These are phyloP conservation scores for Vitis hybrid DNA, from an alignment of 177 flowering plant genomes.

Conservation along the genomic window DNA sequence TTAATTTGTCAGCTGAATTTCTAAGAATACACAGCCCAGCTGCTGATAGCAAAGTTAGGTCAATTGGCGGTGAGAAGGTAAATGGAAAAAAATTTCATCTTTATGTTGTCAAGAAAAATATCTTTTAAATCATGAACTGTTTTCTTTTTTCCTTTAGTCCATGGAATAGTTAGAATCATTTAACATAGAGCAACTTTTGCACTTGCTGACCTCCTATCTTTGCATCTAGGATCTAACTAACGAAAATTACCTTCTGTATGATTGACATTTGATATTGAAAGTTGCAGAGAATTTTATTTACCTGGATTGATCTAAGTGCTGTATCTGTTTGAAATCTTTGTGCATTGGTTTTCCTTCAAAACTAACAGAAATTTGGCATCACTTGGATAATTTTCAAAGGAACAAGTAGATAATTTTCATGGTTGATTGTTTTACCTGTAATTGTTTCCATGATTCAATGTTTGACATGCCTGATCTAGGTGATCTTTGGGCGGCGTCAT, in stretches of 20 bases:
- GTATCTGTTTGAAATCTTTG: too few species aligned
- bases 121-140: background rate
- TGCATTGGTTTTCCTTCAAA: too few species aligned
- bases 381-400: too few species aligned
- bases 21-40: slow-evolving; percentile 79
- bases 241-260: background rate
- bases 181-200: background rate
- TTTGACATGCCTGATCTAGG: slow-evolving; percentile 39
- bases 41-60: slow-evolving; percentile 73
- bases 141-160: background rate
- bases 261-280: background rate
- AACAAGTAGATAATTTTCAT: background rate
- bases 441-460: background rate
- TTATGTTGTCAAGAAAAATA: background rate
- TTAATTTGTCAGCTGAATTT: slow-evolving; percentile 64
- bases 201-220: background rate
- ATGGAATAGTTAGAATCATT: background rate
- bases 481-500: slow-evolving; percentile 80
- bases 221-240: background rate
- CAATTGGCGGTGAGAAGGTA: slow-evolving; percentile 92
- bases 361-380: too few species aligned
- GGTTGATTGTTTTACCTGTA: background rate
- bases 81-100: background rate
- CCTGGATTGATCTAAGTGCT: too few species aligned
- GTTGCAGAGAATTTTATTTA: background rate